A percentile compares a stretch with the other conserved stretches of the same genome.
These are phyloP conservation scores for Vaccinium macrocarpon DNA, from an alignment of 148 eudicot species.

Conservation along the genomic window DNA sequence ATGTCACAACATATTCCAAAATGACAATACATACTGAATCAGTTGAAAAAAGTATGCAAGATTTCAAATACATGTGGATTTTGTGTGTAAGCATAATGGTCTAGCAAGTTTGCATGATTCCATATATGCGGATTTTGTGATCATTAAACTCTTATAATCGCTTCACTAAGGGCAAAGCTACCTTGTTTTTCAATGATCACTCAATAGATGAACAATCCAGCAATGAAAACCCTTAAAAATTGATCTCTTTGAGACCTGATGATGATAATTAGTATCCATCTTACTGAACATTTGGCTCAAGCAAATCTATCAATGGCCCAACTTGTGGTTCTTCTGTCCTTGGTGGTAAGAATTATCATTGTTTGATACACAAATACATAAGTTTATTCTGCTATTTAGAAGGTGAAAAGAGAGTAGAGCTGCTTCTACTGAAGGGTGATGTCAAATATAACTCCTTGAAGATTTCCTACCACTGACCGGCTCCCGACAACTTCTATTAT, in stretches of 20 bases:
- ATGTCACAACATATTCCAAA: background rate
- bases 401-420: background rate
- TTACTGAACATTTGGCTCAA: background rate
- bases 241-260: background rate
- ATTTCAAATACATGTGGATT: background rate
- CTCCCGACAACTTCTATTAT: conserved; percentile 60
- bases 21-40: background rate
- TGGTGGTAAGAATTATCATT: background rate
- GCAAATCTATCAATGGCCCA: background rate
- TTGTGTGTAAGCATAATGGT: background rate
- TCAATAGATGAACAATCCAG: background rate
- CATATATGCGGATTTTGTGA: background rate
- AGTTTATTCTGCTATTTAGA: background rate
- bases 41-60: background rate
- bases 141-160: background rate
- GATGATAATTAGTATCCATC: background rate
- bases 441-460: conserved; percentile 68
- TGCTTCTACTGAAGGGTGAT: conserved; percentile 40
- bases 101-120: background rate
- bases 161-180: background rate
- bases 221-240: background rate
- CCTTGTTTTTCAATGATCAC: background rate
- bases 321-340: background rate
- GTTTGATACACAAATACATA: background rate
- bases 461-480: conserved; percentile 49